Conservation (phyloP, 1,284 basidiomycete species). For the Boletus hoseneyae region DNA sequence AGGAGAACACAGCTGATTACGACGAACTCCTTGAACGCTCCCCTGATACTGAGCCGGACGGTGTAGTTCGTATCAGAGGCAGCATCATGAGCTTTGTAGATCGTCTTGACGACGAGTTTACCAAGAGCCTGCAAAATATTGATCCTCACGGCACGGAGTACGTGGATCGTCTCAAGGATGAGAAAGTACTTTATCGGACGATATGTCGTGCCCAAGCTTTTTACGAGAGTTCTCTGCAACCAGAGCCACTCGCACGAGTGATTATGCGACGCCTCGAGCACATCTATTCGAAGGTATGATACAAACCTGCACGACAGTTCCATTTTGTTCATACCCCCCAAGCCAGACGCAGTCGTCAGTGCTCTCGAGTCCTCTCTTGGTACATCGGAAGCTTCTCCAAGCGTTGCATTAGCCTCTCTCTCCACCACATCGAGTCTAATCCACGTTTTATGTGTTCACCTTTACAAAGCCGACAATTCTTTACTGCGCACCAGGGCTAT, state of each 20-base stretch:
- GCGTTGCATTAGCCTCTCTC: slow-evolving; percentile 53
- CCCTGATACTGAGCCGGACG: slow-evolving; percentile 67
- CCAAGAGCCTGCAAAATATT: slow-evolving; percentile 95
- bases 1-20: slow-evolving; percentile 88
- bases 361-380: slow-evolving; percentile 78
- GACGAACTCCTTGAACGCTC: slow-evolving; percentile 87
- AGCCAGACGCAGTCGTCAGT: slow-evolving; percentile 93
- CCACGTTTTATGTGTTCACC: slow-evolving; percentile 85
- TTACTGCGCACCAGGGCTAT: slow-evolving; percentile 94
- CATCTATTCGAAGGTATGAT: slow-evolving; percentile 89
- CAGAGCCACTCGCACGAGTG: slow-evolving; percentile 81
- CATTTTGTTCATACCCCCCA: slow-evolving; percentile 14
- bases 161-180: slow-evolving; percentile 93
- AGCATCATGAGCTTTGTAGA: slow-evolving; percentile 95
- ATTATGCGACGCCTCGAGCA: slow-evolving; percentile 97
- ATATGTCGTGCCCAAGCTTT: slow-evolving; percentile 91
- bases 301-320: background rate
- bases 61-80: slow-evolving; percentile 79
- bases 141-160: slow-evolving; percentile 99
- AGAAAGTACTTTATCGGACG: slow-evolving; percentile 90
- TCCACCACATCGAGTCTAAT: slow-evolving; percentile 72
- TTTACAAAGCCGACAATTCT: slow-evolving; percentile 91
- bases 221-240: slow-evolving; percentile 78
- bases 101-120: slow-evolving; percentile 98
- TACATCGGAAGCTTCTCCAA: slow-evolving; percentile 54